These are phyloP conservation scores for Aegilops tauschii DNA, from an alignment of 176 grass and related monocot genomes.

Conservation along the genomic window DNA sequence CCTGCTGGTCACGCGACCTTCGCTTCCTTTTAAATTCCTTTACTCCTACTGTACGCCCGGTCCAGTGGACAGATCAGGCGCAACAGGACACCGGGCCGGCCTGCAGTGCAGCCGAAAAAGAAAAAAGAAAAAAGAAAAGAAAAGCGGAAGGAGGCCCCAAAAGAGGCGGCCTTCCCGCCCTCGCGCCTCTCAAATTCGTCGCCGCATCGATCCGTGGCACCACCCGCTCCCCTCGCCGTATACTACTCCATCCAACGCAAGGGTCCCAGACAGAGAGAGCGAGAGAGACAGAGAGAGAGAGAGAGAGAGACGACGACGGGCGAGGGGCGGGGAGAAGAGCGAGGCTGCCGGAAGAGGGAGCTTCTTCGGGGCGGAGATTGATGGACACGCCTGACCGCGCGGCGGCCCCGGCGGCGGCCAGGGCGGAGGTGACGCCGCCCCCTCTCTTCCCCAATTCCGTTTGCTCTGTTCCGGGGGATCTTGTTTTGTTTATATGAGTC, in stretches of 20 bases:
- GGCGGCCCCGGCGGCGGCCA: background rate
- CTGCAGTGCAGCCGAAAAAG: background rate
- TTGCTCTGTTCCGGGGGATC: background rate
- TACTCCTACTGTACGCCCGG: too few relatives aligned
- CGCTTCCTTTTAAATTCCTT: too few relatives aligned
- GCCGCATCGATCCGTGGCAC: background rate
- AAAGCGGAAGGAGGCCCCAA: background rate
- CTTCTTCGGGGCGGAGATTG: background rate
- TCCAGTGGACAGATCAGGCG: background rate
- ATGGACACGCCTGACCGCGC: conserved; percentile 53
- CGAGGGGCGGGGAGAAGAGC: too few relatives aligned
- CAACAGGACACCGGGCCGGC: background rate
- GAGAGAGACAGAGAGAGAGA: background rate
- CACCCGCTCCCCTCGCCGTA: background rate
- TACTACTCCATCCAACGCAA: background rate
- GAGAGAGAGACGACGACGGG: background rate
- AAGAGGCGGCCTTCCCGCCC: conserved; percentile 26
- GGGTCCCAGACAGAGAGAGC: background rate
- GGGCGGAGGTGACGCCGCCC: conserved; percentile 38
- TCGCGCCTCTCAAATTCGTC: conserved; percentile 23
- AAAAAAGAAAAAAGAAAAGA: background rate
- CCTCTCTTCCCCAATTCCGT: background rate
- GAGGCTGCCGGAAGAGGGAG: too few relatives aligned
- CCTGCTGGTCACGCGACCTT: too few relatives aligned
- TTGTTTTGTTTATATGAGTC: background rate